Percentiles rank a stretch among this genome's conserved stretches.
Evolutionary conservation across 306 rosid genomes (phyloP).

Genomic region (Gynostemma pentaphyllum): DNA sequence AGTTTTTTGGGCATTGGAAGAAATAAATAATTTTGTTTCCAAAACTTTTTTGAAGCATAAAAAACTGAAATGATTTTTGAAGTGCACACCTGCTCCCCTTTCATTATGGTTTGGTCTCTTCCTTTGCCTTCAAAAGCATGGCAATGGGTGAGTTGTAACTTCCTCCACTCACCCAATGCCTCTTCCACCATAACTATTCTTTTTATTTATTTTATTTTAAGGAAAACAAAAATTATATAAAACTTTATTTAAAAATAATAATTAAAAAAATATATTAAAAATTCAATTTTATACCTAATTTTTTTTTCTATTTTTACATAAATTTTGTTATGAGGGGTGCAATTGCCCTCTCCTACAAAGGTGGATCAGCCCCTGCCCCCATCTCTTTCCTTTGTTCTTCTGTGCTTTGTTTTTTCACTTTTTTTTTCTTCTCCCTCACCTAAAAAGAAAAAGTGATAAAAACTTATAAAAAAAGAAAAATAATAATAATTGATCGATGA

Average conservation of each 20-base stretch:
- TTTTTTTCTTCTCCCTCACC: not conserved
- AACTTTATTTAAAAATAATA: too few species aligned
- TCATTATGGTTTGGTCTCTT: not conserved
- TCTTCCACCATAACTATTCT: too few species aligned
- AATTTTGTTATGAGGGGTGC: too few species aligned
- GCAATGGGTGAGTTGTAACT: not conserved
- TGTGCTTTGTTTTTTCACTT: not conserved
- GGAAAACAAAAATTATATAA: too few species aligned
- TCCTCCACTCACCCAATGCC: not conserved
- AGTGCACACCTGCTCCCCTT: constrained; percentile 1
- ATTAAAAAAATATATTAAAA: too few species aligned
- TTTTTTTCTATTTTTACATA: too few species aligned
- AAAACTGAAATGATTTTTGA: not conserved
- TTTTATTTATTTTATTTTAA: too few species aligned
- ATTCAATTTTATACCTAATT: too few species aligned
- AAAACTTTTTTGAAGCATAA: not conserved
- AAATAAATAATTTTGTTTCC: not conserved
- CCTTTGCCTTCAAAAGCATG: constrained; percentile 6
- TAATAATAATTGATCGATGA: not conserved
- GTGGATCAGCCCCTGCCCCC: too few species aligned
- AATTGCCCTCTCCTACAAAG: too few species aligned
- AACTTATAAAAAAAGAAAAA: not conserved
- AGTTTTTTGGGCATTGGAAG: not conserved
- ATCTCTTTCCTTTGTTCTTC: too few species aligned
- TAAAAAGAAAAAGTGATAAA: not conserved